Percentiles rank a stretch among this genome's conserved stretches.
These are phyloP conservation scores for Papiliotrema flavescens DNA, from an alignment of 1,284 basidiomycete species.

Conservation along the genomic window DNA sequence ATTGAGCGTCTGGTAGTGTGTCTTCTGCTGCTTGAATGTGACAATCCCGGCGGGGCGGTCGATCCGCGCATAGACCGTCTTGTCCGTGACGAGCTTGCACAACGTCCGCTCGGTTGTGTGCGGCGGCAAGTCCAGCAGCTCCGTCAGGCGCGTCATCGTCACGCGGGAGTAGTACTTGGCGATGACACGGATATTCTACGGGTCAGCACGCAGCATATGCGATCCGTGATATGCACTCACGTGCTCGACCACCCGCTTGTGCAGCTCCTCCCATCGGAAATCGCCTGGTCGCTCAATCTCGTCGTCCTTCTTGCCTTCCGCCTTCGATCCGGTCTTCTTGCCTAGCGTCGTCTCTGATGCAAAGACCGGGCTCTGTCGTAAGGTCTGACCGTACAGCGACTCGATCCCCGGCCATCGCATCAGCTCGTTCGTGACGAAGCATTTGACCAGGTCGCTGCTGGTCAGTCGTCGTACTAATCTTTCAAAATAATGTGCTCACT, in stretches of 20 bases:
- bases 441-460: constrained; percentile 87
- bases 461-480: neutral
- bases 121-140: constrained; percentile 79
- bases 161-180: constrained; percentile 94
- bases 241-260: constrained; percentile 94
- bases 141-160: constrained; percentile 73
- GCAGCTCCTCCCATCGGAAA: constrained; percentile 90
- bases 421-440: constrained; percentile 90
- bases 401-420: constrained; percentile 99
- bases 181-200: constrained; percentile 90
- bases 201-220: neutral
- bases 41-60: constrained; percentile 89
- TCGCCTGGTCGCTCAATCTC: constrained; percentile 53
- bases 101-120: constrained; percentile 83
- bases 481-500: constrained; percentile 53
- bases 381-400: constrained; percentile 76
- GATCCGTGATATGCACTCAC: constrained; percentile 55
- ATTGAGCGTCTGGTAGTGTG: constrained; percentile 86
- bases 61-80: constrained; percentile 88
- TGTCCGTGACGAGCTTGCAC: constrained; percentile 82
- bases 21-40: constrained; percentile 72
- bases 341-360: constrained; percentile 47
- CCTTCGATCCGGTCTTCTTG: constrained; percentile 38
- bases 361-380: constrained; percentile 80
- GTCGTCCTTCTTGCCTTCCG: constrained; percentile 29